Percentiles rank a stretch among this genome's conserved stretches.
Evolutionary conservation across 352 stramenopile species (phyloP).

Genomic region (Pythium apleroticum): DNA sequence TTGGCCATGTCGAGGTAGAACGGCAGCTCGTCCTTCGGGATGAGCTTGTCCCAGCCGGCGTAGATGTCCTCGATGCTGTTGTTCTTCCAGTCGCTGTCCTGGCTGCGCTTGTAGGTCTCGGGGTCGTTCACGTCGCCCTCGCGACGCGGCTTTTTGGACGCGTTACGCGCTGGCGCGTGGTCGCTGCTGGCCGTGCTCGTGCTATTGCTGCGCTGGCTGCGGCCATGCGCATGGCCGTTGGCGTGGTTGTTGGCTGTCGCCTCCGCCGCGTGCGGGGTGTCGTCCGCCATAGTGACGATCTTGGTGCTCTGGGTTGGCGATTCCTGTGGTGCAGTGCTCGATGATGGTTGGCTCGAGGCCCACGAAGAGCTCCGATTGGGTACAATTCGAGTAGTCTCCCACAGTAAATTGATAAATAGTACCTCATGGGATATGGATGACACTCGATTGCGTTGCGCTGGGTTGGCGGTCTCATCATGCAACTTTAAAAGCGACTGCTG

Average conservation of each 20-base stretch:
- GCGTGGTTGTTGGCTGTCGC: neutral
- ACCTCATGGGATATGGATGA: neutral
- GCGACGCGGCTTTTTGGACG: conserved; percentile 31
- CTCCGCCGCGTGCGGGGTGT: neutral
- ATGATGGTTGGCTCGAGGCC: neutral
- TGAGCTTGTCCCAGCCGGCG: conserved; percentile 78
- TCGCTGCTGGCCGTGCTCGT: conserved; percentile 5
- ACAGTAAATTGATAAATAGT: neutral
- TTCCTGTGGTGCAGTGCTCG: neutral
- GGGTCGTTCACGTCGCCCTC: conserved; percentile 71
- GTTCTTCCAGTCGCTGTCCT: conserved; percentile 77
- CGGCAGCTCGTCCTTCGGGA: conserved; percentile 59
- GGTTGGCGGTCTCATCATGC: too few relatives aligned
- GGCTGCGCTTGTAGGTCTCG: conserved; percentile 85
- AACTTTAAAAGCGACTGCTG: too few relatives aligned
- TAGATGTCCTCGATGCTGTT: conserved; percentile 89
- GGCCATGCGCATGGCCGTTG: neutral
- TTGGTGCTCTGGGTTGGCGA: neutral
- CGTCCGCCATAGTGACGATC: conserved; percentile 2
- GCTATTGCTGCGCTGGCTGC: conserved; percentile 1
- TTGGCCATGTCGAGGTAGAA: conserved; percentile 78
- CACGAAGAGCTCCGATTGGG: conserved; percentile 5
- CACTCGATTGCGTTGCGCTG: neutral
- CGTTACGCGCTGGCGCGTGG: conserved; percentile 4
- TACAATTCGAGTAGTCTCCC: neutral